phyloP scores from a whole-genome alignment of 371 early-diverging fungal species.

The Mucor irregularis region DNA sequence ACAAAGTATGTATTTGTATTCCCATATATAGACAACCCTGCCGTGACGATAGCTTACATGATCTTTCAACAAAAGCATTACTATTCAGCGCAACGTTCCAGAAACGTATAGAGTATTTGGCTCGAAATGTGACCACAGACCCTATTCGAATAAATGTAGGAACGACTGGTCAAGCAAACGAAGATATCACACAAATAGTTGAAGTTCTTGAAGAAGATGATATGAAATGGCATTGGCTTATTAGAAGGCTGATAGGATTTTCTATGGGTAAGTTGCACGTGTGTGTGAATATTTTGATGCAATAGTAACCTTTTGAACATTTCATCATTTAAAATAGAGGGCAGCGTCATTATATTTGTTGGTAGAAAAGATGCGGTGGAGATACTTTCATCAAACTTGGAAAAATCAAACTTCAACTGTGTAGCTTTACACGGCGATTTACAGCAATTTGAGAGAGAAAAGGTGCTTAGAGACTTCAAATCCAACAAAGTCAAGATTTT shows the following conservation, averaged over 20 bases:
- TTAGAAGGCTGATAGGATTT: conserved; percentile 50
- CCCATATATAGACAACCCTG: background rate
- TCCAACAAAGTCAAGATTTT: conserved; percentile 72
- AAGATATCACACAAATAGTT: conserved; percentile 77
- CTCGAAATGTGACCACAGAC: conserved; percentile 88
- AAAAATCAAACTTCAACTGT: conserved; percentile 55
- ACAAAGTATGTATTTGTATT: conserved; percentile 54
- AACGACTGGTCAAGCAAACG: conserved; percentile 70
- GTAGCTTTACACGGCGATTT: conserved; percentile 98
- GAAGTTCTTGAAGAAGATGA: conserved; percentile 63
- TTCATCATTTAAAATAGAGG: conserved; percentile 46
- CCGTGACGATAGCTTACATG: conserved; percentile 10
- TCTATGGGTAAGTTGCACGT: conserved; percentile 47
- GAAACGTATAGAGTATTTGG: conserved; percentile 89
- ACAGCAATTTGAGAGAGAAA: conserved; percentile 93
- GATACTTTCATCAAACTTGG: conserved; percentile 56
- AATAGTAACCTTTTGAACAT: no score
- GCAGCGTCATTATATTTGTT: conserved; percentile 70
- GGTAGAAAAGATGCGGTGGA: conserved; percentile 67
- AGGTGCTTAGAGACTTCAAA: conserved; percentile 85
- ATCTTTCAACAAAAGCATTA: conserved; percentile 60
- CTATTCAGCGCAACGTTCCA: conserved; percentile 99
- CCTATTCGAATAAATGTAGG: conserved; percentile 87
- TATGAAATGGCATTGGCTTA: conserved; percentile 69
- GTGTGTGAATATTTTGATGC: background rate